Evolutionary conservation across 2,329 filamentous ascomycete species (phyloP).

Genomic region (Aspergillus tanneri): DNA sequence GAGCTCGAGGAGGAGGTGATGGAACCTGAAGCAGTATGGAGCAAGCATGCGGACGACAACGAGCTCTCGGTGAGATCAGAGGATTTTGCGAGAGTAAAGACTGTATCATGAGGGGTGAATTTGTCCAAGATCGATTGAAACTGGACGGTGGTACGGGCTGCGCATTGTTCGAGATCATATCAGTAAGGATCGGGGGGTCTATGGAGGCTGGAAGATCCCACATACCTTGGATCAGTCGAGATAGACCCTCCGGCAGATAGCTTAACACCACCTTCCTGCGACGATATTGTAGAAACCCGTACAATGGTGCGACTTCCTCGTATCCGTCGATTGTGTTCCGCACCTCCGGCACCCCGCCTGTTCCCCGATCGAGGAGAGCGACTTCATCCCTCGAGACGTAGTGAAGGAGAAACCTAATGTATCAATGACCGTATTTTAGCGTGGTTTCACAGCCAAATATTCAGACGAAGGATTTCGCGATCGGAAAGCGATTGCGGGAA

Average conservation of each 20-base stretch:
- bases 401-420: constrained; percentile 82
- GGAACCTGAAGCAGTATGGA: constrained; percentile 84
- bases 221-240: constrained; percentile 86
- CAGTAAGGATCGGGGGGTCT: constrained; percentile 5
- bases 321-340: constrained; percentile 75
- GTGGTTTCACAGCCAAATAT: no score
- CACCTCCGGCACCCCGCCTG: constrained; percentile 79
- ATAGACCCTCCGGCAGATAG: constrained; percentile 87
- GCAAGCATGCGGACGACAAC: constrained; percentile 81
- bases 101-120: constrained; percentile 83
- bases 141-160: constrained; percentile 77
- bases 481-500: constrained; percentile 11
- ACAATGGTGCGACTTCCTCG: constrained; percentile 81
- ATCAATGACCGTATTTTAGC: no score
- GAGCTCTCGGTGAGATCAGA: constrained; percentile 84
- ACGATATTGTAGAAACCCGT: constrained; percentile 86
- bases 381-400: constrained; percentile 88
- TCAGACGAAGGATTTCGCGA: not conserved
- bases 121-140: constrained; percentile 61
- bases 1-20: constrained; percentile 83
- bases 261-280: constrained; percentile 88
- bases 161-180: constrained; percentile 8
- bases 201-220: not conserved
- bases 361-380: constrained; percentile 72
- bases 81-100: constrained; percentile 71